Percentiles rank a stretch among this genome's conserved stretches.
phyloP scores from a whole-genome alignment of 306 rosid genomes.

The Medicago truncatula region DNA sequence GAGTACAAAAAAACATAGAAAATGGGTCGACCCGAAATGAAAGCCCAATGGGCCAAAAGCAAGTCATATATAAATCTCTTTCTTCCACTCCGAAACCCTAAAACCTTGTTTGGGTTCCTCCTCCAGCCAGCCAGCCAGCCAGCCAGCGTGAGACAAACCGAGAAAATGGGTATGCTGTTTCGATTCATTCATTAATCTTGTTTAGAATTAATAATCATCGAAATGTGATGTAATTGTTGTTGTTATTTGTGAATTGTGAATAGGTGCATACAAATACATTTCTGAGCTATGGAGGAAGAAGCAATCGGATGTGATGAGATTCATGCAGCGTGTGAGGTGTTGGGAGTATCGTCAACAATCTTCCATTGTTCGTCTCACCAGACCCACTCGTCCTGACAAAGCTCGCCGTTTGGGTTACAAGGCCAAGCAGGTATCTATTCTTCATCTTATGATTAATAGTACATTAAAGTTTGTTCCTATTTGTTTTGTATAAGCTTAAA shows the following conservation, averaged over 20 bases:
- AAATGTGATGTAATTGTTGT: not conserved
- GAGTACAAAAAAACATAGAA: not conserved
- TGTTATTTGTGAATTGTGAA: not conserved
- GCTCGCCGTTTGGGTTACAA: slow-evolving; percentile 94
- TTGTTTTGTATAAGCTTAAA: too few relatives aligned
- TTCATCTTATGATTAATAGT: too few relatives aligned
- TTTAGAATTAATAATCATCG: too few relatives aligned
- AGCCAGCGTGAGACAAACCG: not conserved
- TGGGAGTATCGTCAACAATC: slow-evolving; percentile 97
- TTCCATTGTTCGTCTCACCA: slow-evolving; percentile 81
- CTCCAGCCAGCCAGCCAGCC: too few relatives aligned
- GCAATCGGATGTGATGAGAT: slow-evolving; percentile 88
- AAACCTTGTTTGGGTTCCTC: too few relatives aligned
- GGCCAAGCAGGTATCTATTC: slow-evolving; percentile 78
- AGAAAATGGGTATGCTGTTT: not conserved
- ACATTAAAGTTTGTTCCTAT: too few relatives aligned
- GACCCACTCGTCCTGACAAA: slow-evolving; percentile 92
- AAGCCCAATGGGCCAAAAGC: not conserved
- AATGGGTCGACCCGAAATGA: not conserved
- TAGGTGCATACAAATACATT: slow-evolving; percentile 90
- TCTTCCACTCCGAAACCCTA: not conserved
- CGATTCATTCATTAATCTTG: too few relatives aligned
- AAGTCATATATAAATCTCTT: not conserved
- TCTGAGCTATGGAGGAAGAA: slow-evolving; percentile 97
- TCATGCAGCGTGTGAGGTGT: slow-evolving; percentile 90